A percentile compares a stretch with the other conserved stretches of the same genome.
Evolutionary conservation across 1,284 basidiomycete genomes (phyloP).

Genomic region (Melampsora americana): DNA sequence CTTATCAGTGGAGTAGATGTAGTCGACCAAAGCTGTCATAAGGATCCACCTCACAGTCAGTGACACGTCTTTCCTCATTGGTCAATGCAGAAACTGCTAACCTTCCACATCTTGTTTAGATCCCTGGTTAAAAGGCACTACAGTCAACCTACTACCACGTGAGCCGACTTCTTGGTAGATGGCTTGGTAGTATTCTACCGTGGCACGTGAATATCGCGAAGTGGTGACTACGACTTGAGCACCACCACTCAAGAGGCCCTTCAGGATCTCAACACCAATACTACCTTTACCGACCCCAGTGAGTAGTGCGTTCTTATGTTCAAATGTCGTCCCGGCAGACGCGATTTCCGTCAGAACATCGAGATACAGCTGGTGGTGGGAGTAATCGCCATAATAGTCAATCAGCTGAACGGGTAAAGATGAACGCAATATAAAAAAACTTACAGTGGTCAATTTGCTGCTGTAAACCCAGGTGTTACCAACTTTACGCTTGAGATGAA

Average conservation of each 20-base stretch:
- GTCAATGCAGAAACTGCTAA: slow-evolving; percentile 4
- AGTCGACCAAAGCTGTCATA: slow-evolving; percentile 84
- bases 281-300: slow-evolving; percentile 97
- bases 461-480: slow-evolving; percentile 92
- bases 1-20: slow-evolving; percentile 77
- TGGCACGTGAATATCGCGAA: slow-evolving; percentile 85
- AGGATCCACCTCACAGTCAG: not conserved
- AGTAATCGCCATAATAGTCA: too few relatives aligned
- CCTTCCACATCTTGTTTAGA: slow-evolving; percentile 92
- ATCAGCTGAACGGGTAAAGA: not conserved
- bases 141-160: slow-evolving; percentile 88
- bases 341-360: slow-evolving; percentile 97
- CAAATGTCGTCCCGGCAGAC: slow-evolving; percentile 93
- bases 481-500: slow-evolving; percentile 96
- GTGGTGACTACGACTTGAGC: slow-evolving; percentile 96
- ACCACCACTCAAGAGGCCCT: slow-evolving; percentile 91
- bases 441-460: slow-evolving; percentile 73
- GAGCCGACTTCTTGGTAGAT: slow-evolving; percentile 95
- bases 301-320: slow-evolving; percentile 95
- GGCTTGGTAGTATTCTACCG: slow-evolving; percentile 96
- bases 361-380: slow-evolving; percentile 66
- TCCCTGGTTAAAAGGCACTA: slow-evolving; percentile 97
- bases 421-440: not conserved
- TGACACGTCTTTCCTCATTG: not conserved
- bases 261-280: slow-evolving; percentile 94